Conservation (phyloP, 2,329 filamentous ascomycete species). For the Zopfia rhizophila region DNA sequence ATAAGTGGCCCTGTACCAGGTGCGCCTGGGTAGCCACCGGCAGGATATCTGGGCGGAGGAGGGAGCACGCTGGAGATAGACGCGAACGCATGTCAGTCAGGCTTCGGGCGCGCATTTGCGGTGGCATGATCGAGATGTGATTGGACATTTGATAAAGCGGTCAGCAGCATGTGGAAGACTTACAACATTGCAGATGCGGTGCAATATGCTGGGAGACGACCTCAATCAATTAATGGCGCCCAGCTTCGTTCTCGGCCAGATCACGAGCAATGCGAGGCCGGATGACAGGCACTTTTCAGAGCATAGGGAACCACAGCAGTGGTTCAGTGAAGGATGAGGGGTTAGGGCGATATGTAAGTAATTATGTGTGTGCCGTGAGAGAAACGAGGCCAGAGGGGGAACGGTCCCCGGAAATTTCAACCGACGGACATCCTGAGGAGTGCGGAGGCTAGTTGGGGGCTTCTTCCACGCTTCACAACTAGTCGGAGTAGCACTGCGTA, state of each 20-base stretch:
- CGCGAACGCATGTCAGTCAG: constrained; percentile 33
- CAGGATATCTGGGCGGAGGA: constrained; percentile 86
- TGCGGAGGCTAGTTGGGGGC: constrained; percentile 6
- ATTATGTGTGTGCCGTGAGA: constrained; percentile 1
- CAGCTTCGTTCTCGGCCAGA: constrained; percentile 20
- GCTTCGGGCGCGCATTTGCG: constrained; percentile 25
- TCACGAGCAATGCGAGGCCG: constrained; percentile 26
- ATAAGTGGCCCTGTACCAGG: constrained; percentile 79
- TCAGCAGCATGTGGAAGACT: constrained; percentile 33
- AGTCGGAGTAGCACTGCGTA: too few species aligned
- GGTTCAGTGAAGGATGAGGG: constrained; percentile 8
- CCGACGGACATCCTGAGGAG: constrained; percentile 10
- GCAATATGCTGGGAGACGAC: constrained; percentile 33
- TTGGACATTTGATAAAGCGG: constrained; percentile 32
- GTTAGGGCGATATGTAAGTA: constrained; percentile 6
- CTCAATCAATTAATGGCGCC: constrained; percentile 27
- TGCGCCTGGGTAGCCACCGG: constrained; percentile 77
- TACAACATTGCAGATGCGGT: constrained; percentile 47
- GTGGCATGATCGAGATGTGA: constrained; percentile 32
- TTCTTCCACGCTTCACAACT: too few species aligned
- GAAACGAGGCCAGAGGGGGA: background rate
- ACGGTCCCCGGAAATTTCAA: constrained; percentile 4
- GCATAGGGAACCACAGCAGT: constrained; percentile 13
- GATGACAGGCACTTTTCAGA: constrained; percentile 17
- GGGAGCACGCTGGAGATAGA: constrained; percentile 68